Base-by-base conservation (phyloP, 192 early-diverging fungal genomes). In the Chytriomyces hyalinus region DNA sequence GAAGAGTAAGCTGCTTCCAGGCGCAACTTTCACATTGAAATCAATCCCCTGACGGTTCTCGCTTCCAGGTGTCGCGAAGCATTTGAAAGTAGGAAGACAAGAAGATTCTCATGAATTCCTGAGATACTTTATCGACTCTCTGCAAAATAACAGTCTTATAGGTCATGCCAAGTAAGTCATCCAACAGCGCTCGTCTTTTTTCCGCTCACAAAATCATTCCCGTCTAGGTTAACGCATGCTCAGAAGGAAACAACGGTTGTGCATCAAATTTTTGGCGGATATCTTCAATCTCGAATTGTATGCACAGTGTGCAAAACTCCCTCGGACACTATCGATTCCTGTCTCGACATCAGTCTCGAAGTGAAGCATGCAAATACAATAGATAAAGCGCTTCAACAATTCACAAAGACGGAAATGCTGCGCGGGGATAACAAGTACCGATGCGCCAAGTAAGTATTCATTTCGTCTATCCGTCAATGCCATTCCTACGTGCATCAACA, bases 91-190 rank as follows among this genome's bases (percentile, higher is more conserved):
- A 5, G 94, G 94, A 10, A 82, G 92, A 22, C 95, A 97, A 79
- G 95, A 96, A 67, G 95, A 97, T 72, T 88, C 95, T 9, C 94
- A 97, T 76, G 95, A 97, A 81, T 96, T 96, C 74, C 83, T 94
- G 45, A 84, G 92, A 43, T 81, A 85, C 47, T 78, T 94, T 22
- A 68, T 94, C n/a, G 91, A 92, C 49, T 83, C 88, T 26, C 85
- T 92, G 53, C 91, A 94, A 79, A 91, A 91, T 71, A 85, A 82
- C 51, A 79, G 86, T 53, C 79, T 92, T 7, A 47, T 81, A 36
- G 89, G 89, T 7, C 79, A 84, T 63, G 89, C 88, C 66, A 85
- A 78, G 87, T 81, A 70, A 47, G 76, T 63, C 50, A 51, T 62
- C 87, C 89, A 51, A 91, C 89, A 84, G 78, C 91, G 36, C 69